Evolutionary conservation across 2,329 filamentous ascomycete species (phyloP).

Genomic region (Aquanectria penicillioides): DNA sequence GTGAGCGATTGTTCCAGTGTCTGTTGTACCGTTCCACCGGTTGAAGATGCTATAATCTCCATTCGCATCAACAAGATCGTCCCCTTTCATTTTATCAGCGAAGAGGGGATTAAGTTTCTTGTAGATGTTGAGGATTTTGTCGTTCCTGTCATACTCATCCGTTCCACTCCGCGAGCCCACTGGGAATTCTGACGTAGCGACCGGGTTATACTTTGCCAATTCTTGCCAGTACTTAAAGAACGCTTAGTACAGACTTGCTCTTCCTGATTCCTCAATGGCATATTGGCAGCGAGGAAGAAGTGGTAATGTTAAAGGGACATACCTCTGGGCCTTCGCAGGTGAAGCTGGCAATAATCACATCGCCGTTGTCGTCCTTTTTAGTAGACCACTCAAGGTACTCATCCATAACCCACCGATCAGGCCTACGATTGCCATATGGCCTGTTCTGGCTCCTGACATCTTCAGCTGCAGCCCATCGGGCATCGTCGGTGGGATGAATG

Average conservation of each 20-base stretch:
- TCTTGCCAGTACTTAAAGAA: constrained; percentile 7
- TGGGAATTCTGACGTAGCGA: neutral
- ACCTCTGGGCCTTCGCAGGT: constrained; percentile 19
- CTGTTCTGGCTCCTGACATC: too few relatives aligned
- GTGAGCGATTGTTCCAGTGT: neutral
- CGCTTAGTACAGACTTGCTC: too few relatives aligned
- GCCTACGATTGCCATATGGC: neutral
- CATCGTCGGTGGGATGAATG: neutral
- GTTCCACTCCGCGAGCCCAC: too few relatives aligned
- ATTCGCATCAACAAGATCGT: constrained; percentile 4
- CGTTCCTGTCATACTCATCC: neutral
- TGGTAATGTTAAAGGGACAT: neutral
- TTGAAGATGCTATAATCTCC: constrained; percentile 11
- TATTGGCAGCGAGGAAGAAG: too few relatives aligned
- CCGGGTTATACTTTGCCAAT: neutral
- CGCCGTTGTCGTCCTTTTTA: neutral
- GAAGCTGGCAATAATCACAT: constrained; percentile 7
- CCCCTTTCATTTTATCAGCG: constrained; percentile 8
- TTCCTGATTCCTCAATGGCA: too few relatives aligned
- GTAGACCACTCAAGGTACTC: constrained; percentile 20
- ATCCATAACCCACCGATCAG: neutral
- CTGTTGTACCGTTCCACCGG: constrained; percentile 10
- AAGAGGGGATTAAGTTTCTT: constrained; percentile 15
- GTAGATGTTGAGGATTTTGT: constrained; percentile 10
- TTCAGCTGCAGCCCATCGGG: constrained; percentile 11